Percentiles rank a stretch among this genome's conserved stretches.
phyloP scores from a whole-genome alignment of 108 stramenopile species.

The Fragilaria crotonensis region DNA sequence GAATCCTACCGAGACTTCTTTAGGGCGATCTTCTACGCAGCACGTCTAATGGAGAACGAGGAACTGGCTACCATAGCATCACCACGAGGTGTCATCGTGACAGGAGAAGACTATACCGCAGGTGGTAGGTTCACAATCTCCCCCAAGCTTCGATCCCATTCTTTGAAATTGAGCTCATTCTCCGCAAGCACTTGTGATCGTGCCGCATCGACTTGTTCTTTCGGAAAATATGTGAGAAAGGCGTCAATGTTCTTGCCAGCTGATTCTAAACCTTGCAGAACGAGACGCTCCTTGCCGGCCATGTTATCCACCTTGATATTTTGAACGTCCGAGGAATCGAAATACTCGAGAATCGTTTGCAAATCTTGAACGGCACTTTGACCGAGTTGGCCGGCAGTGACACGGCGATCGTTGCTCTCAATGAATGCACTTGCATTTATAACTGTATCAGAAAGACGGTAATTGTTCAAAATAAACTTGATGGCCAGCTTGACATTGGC shows the following conservation, averaged over 20 bases:
- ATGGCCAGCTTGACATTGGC: constrained; percentile 86
- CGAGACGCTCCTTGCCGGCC: constrained; percentile 68
- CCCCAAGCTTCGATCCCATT: constrained; percentile 72
- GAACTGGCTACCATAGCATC: too few species aligned
- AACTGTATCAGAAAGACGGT: constrained; percentile 60
- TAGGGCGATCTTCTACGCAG: too few species aligned
- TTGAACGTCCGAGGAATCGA: constrained; percentile 74
- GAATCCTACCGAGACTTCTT: too few species aligned
- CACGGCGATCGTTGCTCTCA: constrained; percentile 22
- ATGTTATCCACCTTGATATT: constrained; percentile 63
- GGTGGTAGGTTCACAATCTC: constrained; percentile 54
- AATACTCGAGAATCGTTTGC: constrained; percentile 82
- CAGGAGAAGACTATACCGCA: constrained; percentile 18
- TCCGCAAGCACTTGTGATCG: constrained; percentile 50
- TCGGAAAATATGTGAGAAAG: constrained; percentile 63
- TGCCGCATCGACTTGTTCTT: constrained; percentile 40
- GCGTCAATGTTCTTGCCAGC: constrained; percentile 60
- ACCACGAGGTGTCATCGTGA: neutral
- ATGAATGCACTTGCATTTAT: constrained; percentile 60
- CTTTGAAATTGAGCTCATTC: constrained; percentile 69
- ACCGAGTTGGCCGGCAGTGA: constrained; percentile 51
- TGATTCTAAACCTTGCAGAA: constrained; percentile 58
- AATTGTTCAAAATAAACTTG: constrained; percentile 82
- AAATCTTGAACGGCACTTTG: constrained; percentile 66
- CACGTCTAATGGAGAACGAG: too few species aligned